Evolutionary conservation across 2,329 filamentous ascomycete species (phyloP).

Genomic region (Fusarium devonianum): DNA sequence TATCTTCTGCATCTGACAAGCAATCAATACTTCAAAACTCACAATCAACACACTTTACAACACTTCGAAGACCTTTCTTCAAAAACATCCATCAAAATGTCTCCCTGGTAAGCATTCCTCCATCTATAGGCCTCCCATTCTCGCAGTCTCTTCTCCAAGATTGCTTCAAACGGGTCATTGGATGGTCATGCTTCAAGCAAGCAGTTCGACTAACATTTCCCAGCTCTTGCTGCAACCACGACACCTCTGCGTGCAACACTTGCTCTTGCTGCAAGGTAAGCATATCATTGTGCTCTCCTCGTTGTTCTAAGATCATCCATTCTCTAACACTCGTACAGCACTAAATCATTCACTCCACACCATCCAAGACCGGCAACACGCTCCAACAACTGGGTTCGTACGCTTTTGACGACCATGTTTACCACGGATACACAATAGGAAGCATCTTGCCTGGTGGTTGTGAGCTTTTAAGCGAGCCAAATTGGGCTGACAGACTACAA

Average conservation of each 20-base stretch:
- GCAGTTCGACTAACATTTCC: slow-evolving; percentile 5
- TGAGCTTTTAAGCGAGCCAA: slow-evolving; percentile 15
- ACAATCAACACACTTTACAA: slow-evolving; percentile 29
- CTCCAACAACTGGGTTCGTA: slow-evolving; percentile 1
- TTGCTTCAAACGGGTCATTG: neutral
- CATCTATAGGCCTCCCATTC: neutral
- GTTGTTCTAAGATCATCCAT: accelerated
- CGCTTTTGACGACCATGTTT: slow-evolving; percentile 22
- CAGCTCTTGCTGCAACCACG: slow-evolving; percentile 38
- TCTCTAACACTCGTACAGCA: slow-evolving; percentile 33
- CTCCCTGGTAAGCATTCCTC: slow-evolving; percentile 40
- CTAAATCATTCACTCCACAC: slow-evolving; percentile 36
- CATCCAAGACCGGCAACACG: slow-evolving; percentile 24
- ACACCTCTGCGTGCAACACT: slow-evolving; percentile 28
- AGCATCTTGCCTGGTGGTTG: slow-evolving; percentile 1
- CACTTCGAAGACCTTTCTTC: slow-evolving; percentile 39
- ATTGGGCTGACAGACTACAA: slow-evolving; percentile 4
- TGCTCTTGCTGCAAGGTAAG: slow-evolving; percentile 42
- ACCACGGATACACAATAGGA: slow-evolving; percentile 13
- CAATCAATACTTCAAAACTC: slow-evolving; percentile 28
- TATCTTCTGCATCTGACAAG: slow-evolving; percentile 38
- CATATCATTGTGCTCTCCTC: neutral
- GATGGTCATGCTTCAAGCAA: too few relatives aligned
- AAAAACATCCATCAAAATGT: slow-evolving; percentile 40
- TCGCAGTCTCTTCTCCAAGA: slow-evolving; percentile 1